A percentile compares a stretch with the other conserved stretches of the same genome.
Evolutionary conservation across 208 protist genomes (phyloP).

Genomic region (Leishmania martiniquensis): DNA sequence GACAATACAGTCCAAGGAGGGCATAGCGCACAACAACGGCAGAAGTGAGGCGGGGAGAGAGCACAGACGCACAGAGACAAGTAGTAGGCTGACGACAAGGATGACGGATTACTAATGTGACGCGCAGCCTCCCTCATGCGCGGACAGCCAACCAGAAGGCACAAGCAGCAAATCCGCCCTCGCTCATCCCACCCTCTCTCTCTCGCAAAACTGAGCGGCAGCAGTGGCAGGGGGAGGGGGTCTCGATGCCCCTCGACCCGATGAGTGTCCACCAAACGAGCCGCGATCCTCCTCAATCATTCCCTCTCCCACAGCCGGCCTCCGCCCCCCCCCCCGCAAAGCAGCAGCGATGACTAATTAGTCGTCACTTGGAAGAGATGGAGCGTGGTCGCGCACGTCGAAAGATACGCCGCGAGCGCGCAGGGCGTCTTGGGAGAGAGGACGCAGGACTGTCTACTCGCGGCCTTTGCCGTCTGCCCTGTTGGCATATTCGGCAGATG

Average conservation of each 20-base stretch:
- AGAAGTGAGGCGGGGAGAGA: background rate
- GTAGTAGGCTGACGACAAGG: background rate
- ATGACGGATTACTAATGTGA: too few species aligned
- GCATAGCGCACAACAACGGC: too few species aligned
- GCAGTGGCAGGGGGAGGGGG: background rate
- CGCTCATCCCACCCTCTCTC: too few species aligned
- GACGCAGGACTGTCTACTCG: background rate
- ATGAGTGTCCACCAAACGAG: too few species aligned
- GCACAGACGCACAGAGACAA: background rate
- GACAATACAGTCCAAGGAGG: background rate
- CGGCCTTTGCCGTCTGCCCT: background rate
- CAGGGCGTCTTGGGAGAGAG: background rate
- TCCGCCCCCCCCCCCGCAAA: background rate
- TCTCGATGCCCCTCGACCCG: background rate
- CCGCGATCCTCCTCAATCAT: background rate
- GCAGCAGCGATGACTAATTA: background rate
- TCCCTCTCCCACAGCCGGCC: background rate
- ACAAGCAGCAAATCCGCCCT: background rate
- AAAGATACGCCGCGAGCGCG: background rate
- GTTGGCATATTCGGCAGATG: background rate
- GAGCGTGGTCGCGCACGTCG: background rate
- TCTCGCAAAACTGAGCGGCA: background rate
- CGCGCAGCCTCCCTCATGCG: background rate
- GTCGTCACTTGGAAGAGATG: background rate
- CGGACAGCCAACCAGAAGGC: background rate